Base-by-base conservation (phyloP, 352 stramenopile genomes). In the Globisporangium apiculatum region DNA sequence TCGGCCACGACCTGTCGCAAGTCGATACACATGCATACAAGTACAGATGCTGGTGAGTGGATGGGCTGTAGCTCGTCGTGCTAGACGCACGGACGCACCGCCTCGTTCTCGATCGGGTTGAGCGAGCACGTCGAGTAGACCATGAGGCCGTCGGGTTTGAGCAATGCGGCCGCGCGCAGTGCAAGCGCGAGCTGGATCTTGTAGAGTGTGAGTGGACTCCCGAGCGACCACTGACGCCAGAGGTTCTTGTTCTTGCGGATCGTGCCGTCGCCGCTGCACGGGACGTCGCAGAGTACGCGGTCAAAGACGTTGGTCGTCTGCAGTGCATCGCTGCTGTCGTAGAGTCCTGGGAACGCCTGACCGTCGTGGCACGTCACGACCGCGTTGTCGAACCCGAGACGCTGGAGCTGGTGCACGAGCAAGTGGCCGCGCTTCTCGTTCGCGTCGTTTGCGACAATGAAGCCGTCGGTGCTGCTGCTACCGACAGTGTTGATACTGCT, bases 71-170 rank as follows among this genome's bases (percentile, higher is more conserved):
- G 24, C 24, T 31, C 24, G 24, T 31, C 24, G 24, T 36, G 17
- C 40, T 47, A 10, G 45, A 12, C 7, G 2, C 7, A 1, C 41
- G 37, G 2, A 55, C 60, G 17, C 7, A 81, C 76, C 1, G 97
- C 96, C 69, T 99, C 97, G 66, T 99, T 91, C 72, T 99, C 97
- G 15, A 99, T 82, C 1, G 97, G 97, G 72, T 99, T 99, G 53
- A 99, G 71, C 40, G 88, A 98, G 67, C 97, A 99, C 37, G 94
- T 98, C 12, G 87, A 97, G 62, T 98, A 98, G 15, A 97, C 93
- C 87, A 98, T 96, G 55, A 89, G 75, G 3, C 93, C 91, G 18
- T 88, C 85, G n/a, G 81, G 64, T 60, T 87, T 85, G 36, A 98
- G 73, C 17, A 98, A 63, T n/a, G 89, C 75, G 31, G 96, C 80